These are phyloP conservation scores for Cryptococcus hybrid DNA, from an alignment of 1,284 basidiomycete species.

Conservation along the genomic window DNA sequence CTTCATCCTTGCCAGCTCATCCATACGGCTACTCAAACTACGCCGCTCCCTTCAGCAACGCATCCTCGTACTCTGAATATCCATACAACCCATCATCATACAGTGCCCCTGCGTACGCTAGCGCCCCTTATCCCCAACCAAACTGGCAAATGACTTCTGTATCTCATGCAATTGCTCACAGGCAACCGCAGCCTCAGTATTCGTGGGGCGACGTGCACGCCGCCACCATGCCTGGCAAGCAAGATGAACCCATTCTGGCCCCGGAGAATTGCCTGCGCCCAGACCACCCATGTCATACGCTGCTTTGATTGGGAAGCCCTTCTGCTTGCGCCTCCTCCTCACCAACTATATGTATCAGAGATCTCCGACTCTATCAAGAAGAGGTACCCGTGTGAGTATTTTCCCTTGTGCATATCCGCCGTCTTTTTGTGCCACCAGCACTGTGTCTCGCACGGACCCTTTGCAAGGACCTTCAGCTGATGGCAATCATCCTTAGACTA, in stretches of 20 bases:
- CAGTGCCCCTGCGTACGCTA: constrained; percentile 2
- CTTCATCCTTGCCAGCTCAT: constrained; percentile 4
- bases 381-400: constrained; percentile 43
- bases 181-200: constrained; percentile 10
- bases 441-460: not conserved
- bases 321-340: constrained; percentile 36
- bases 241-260: constrained; percentile 42
- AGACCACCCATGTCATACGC: constrained; percentile 46
- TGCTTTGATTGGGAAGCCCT: constrained; percentile 49
- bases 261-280: constrained; percentile 39
- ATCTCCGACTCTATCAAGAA: constrained; percentile 47
- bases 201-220: constrained; percentile 15
- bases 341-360: constrained; percentile 48
- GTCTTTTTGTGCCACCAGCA: not conserved
- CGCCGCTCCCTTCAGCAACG: not conserved
- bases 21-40: constrained; percentile 5
- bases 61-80: constrained; percentile 2
- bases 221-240: constrained; percentile 18
- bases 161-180: constrained; percentile 3
- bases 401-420: not conserved
- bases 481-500: constrained; percentile 33
- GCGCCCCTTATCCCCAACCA: not conserved
- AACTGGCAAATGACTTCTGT: not conserved
- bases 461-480: constrained; percentile 7
- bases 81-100: constrained; percentile 7